phyloP scores from a whole-genome alignment of 176 grass and related monocot species.

The Cenchrus purpureus region DNA sequence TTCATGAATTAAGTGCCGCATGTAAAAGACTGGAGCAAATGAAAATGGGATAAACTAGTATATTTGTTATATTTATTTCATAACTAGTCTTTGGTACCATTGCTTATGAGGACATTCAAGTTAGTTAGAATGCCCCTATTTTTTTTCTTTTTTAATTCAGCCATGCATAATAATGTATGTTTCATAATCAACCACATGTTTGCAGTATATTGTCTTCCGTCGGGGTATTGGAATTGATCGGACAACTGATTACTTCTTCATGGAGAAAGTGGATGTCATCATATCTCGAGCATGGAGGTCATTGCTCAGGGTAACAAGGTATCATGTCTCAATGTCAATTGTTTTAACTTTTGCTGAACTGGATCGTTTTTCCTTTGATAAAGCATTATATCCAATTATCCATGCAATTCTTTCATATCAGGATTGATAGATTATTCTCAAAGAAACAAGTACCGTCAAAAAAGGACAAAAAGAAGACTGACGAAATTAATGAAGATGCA shows the following conservation, averaged over 20 bases:
- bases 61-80: background rate
- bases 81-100: background rate
- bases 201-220: conserved; percentile 88
- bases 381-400: background rate
- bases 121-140: background rate
- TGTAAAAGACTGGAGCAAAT: background rate
- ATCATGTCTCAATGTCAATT: background rate
- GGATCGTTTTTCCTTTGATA: conserved; percentile 9
- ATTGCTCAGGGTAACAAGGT: conserved; percentile 78
- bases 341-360: background rate
- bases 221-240: conserved; percentile 79
- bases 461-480: conserved; percentile 70
- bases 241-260: conserved; percentile 84
- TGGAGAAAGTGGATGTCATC: conserved; percentile 93
- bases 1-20: background rate
- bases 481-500: conserved; percentile 51
- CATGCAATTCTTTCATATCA: conserved; percentile 27
- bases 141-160: background rate
- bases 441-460: conserved; percentile 45
- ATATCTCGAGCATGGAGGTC: conserved; percentile 76
- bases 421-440: conserved; percentile 69
- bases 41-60: background rate
- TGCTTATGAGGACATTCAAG: background rate
- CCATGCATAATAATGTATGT: background rate
- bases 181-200: background rate